Conservation (phyloP, 768 basidiomycete genomes). For the Xanthoconium stramineum region DNA sequence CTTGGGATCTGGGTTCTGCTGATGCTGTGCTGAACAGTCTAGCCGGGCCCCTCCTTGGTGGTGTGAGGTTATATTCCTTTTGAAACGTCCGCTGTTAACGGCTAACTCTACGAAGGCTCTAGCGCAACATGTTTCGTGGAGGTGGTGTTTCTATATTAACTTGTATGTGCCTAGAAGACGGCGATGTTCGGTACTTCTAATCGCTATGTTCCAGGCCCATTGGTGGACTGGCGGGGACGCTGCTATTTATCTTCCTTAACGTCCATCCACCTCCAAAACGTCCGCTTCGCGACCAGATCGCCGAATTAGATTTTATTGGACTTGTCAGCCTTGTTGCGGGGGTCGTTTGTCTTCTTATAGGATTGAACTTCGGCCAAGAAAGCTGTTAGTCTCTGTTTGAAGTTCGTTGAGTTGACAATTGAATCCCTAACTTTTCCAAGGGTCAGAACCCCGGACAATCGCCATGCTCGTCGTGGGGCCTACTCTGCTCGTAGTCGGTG, state of each 20-base stretch:
- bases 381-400: conserved; percentile 45
- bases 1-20: background rate
- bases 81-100: background rate
- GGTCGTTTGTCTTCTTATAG: conserved; percentile 63
- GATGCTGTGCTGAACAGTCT: conserved; percentile 38
- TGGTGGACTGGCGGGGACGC: conserved; percentile 56
- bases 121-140: conserved; percentile 73
- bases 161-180: conserved; percentile 40
- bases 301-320: conserved; percentile 70
- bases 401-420: background rate
- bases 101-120: conserved; percentile 39
- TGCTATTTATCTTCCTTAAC: conserved; percentile 74
- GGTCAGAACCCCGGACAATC: conserved; percentile 57
- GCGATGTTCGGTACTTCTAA: too few species aligned
- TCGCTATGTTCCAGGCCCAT: conserved; percentile 50
- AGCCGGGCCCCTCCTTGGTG: conserved; percentile 77
- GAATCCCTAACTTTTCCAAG: conserved; percentile 13
- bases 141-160: conserved; percentile 85
- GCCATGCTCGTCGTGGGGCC: conserved; percentile 54
- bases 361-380: conserved; percentile 66
- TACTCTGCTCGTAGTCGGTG: conserved; percentile 46
- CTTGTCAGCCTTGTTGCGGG: conserved; percentile 59
- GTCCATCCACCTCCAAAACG: conserved; percentile 68
- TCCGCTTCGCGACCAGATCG: conserved; percentile 52
- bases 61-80: conserved; percentile 44